Conservation (phyloP, 768 basidiomycete species). For the Hericium alpestre region DNA sequence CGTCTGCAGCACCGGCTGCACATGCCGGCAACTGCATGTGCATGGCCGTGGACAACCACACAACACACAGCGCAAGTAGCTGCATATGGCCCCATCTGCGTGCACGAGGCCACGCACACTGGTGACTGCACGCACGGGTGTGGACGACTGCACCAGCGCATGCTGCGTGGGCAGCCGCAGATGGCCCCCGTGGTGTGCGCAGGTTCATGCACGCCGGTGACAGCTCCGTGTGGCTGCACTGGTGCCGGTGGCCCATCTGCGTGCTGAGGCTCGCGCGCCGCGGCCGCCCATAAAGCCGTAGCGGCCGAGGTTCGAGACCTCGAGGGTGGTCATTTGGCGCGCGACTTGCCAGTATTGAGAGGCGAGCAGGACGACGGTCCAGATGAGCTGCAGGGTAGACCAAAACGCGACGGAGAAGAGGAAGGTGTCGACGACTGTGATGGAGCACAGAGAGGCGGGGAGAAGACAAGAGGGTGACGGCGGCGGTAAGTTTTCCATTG, state of each 20-base stretch:
- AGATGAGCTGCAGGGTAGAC: conserved; percentile 89
- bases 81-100: no score
- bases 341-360: conserved; percentile 89
- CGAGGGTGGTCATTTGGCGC: conserved; percentile 90
- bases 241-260: conserved; percentile 75
- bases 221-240: conserved; percentile 21
- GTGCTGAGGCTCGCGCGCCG: conserved; percentile 51
- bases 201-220: no score
- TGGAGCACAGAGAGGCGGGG: conserved; percentile 55
- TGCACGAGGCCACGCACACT: no score
- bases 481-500: conserved; percentile 27
- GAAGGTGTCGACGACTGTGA: conserved; percentile 71
- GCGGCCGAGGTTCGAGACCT: conserved; percentile 89
- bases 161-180: no score
- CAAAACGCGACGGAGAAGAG: conserved; percentile 72
- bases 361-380: conserved; percentile 81
- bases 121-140: no score
- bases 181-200: no score
- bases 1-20: no score
- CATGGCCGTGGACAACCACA: no score
- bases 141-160: no score
- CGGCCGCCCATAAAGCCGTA: conserved; percentile 97
- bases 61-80: no score
- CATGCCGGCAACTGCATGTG: no score
- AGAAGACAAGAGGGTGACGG: conserved; percentile 57